Percentiles rank a stretch among this genome's conserved stretches.
Conservation (phyloP, 1,284 basidiomycete species). For the Tranzscheliella williamsii region DNA sequence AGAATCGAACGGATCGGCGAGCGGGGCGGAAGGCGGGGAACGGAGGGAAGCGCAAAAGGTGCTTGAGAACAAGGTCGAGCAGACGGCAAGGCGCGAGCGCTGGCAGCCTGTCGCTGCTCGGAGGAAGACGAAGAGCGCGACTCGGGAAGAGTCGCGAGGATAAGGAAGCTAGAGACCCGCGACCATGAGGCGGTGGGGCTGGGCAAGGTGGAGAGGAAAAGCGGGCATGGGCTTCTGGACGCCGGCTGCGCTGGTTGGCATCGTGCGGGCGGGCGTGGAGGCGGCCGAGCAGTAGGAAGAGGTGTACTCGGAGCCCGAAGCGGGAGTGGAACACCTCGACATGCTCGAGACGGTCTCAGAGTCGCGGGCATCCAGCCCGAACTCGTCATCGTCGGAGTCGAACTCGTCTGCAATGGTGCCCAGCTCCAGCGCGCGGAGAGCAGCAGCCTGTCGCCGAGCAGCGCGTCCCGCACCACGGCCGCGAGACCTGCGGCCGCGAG, state of each 20-base stretch:
- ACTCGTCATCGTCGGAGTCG: not conserved
- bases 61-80: no score
- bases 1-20: no score
- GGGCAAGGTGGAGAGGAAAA: not conserved
- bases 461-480: conserved; percentile 48
- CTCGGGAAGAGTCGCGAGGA: not conserved
- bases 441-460: conserved; percentile 43
- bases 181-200: not conserved
- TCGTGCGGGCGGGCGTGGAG: not conserved
- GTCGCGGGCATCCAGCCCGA: conserved; percentile 4
- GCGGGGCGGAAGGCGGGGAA: no score
- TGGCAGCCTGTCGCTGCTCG: not conserved
- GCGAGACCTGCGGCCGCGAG: conserved; percentile 39
- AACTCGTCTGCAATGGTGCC: not conserved
- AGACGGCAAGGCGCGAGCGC: not conserved
- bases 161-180: not conserved
- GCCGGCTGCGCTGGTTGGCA: not conserved
- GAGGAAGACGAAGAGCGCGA: not conserved
- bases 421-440: conserved; percentile 18
- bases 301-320: conserved; percentile 9
- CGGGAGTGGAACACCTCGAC: conserved; percentile 19
- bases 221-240: not conserved
- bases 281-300: not conserved
- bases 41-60: no score
- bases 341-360: conserved; percentile 3